Percentiles rank a stretch among this genome's conserved stretches.
Conservation (phyloP, 2,329 filamentous ascomycete species). For the Chalara sp. region DNA sequence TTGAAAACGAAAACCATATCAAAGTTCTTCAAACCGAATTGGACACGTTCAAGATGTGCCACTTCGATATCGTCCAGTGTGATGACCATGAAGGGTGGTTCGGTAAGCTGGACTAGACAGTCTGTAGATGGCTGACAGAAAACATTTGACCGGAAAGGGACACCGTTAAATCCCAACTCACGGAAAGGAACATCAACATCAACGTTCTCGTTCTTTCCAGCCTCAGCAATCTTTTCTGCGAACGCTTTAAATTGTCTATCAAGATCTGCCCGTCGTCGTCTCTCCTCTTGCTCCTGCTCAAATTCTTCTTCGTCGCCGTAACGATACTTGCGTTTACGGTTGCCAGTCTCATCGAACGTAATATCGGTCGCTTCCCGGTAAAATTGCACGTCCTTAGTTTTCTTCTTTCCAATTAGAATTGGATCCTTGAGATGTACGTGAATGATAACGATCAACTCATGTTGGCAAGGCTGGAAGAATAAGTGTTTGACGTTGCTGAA, state of each 20-base stretch:
- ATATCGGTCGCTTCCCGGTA: slow-evolving; percentile 97
- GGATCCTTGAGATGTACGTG: slow-evolving; percentile 97
- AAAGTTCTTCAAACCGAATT: slow-evolving; percentile 98
- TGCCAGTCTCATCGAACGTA: slow-evolving; percentile 97
- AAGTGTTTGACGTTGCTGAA: slow-evolving; percentile 98
- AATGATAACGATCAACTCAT: slow-evolving; percentile 95
- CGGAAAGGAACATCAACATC: slow-evolving; percentile 96
- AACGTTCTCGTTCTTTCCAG: slow-evolving; percentile 81
- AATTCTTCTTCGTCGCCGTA: slow-evolving; percentile 99
- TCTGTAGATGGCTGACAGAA: slow-evolving; percentile 95
- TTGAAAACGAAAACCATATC: slow-evolving; percentile 98
- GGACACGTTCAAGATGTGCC: slow-evolving; percentile 89
- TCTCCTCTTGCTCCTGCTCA: slow-evolving; percentile 95
- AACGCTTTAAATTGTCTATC: slow-evolving; percentile 96
- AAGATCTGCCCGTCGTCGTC: slow-evolving; percentile 80
- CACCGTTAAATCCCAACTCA: slow-evolving; percentile 93
- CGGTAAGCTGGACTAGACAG: slow-evolving; percentile 92
- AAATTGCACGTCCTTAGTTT: slow-evolving; percentile 98
- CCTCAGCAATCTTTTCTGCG: slow-evolving; percentile 94
- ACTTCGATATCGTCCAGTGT: slow-evolving; percentile 95
- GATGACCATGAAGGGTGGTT: slow-evolving; percentile 93
- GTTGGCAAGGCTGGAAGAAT: slow-evolving; percentile 96
- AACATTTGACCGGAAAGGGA: slow-evolving; percentile 92
- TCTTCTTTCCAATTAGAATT: slow-evolving; percentile 95
- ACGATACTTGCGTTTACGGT: slow-evolving; percentile 93